Percentiles rank a stretch among this genome's conserved stretches.
Conservation (phyloP, 2,329 filamentous ascomycete genomes). For the Ceratocystis alfenasii region DNA sequence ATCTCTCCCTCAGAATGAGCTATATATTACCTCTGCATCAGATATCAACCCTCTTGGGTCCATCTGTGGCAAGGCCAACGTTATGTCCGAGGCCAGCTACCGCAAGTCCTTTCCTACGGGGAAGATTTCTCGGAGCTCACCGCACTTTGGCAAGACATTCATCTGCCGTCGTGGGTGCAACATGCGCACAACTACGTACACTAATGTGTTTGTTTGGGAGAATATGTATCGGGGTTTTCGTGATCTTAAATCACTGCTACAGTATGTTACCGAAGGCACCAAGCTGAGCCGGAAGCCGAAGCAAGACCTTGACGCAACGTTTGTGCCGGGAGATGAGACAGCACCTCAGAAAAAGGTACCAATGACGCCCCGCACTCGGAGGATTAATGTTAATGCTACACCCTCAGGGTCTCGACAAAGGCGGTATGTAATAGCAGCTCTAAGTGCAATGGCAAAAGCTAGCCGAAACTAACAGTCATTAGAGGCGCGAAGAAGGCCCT, state of each 20-base stretch:
- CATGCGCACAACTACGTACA: constrained; percentile 78
- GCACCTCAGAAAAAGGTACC: constrained; percentile 4
- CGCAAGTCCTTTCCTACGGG: constrained; percentile 59
- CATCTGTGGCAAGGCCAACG: constrained; percentile 76
- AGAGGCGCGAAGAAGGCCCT: constrained; percentile 49
- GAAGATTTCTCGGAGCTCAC: constrained; percentile 57
- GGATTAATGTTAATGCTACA: constrained; percentile 15
- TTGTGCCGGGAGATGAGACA: background rate
- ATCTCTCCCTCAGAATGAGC: constrained; percentile 52
- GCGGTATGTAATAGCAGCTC: constrained; percentile 5
- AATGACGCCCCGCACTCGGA: constrained; percentile 15
- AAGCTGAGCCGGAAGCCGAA: constrained; percentile 44
- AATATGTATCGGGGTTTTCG: constrained; percentile 58
- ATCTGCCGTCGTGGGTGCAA: constrained; percentile 84
- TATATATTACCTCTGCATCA: constrained; percentile 80
- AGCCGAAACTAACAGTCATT: background rate
- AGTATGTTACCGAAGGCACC: constrained; percentile 58
- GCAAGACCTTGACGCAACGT: constrained; percentile 22
- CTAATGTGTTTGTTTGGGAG: constrained; percentile 86
- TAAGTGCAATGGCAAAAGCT: background rate
- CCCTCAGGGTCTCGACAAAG: constrained; percentile 13
- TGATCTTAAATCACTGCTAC: constrained; percentile 53
- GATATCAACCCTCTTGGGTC: constrained; percentile 78
- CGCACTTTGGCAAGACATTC: constrained; percentile 74
- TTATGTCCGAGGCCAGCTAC: constrained; percentile 64